Evolutionary conservation across 2,329 filamentous ascomycete genomes (phyloP), one percentile per base, ranked within the genome.

Genomic region (Fulvia fulva): DNA sequence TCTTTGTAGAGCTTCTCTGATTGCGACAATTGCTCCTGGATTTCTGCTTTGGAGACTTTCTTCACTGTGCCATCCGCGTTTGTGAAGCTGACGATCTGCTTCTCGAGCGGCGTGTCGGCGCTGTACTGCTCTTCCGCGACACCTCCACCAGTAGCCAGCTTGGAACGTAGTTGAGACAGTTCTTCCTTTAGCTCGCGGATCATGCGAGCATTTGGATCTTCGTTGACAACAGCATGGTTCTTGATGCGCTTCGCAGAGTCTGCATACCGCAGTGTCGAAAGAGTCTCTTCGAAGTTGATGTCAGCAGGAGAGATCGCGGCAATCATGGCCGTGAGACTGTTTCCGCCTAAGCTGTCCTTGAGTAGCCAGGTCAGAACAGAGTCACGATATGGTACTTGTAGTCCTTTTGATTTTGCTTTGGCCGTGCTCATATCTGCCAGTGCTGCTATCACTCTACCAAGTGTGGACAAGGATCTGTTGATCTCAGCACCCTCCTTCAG

Each of bases 241-340:
- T 97, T 97, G 82, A 99, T 99, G 68, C 94, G 87, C 78, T 99
- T 99, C 25, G 94, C 94, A 7, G 91, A 97, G 72, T 99, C 93
- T 56, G 95, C 94, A 75, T 99, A 99, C 70, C 95, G 86, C 26
- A 99, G 81, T 0, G 94, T 99, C 72, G 92, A 94, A 19, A 99
- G 81, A 0, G 95, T 99, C 76, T 99, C 94, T 65, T 99, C 94
- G 71, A 96, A 97, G 76, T 99, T 99, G 78, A 97, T 97, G 75
- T 99, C 94, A 55, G 94, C 94, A 3, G 94, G 94, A 70, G 92
- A 97, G 71, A 99, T 97, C 53, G 93, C 93, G 52, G 94, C 95
- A 80, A 99, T 99, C 95, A 99, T 99, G 59, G 94, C 94, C 23
- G 94, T 99, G 90, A 97, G 93, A 74, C 93, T 97, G 81, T 99